A percentile compares a stretch with the other conserved stretches of the same genome.
Conservation (phyloP, 257 asterid genomes). For the Jacaranda copaia region DNA sequence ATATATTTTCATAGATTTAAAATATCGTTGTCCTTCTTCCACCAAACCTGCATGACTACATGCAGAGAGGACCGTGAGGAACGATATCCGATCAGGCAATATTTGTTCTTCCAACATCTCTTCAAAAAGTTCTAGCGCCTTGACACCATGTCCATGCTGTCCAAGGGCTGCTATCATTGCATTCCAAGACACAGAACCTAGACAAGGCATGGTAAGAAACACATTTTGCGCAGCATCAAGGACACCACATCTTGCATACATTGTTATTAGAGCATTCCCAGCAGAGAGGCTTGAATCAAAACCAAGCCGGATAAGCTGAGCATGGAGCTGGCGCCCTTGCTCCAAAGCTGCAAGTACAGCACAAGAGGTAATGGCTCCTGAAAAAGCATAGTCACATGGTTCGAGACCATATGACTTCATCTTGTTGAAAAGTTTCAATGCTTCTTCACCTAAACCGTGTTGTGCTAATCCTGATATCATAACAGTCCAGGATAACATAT, state of each 20-base stretch:
- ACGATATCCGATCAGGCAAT: conserved; percentile 69
- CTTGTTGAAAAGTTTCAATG: conserved; percentile 61
- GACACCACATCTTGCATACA: conserved; percentile 74
- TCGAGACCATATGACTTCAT: conserved; percentile 63
- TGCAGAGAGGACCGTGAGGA: conserved; percentile 72
- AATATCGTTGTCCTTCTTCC: conserved; percentile 59
- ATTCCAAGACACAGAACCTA: conserved; percentile 80
- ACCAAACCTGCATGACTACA: conserved; percentile 79
- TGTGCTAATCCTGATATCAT: conserved; percentile 76
- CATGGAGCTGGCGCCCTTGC: conserved; percentile 78
- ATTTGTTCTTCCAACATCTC: conserved; percentile 68
- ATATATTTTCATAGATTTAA: conserved; percentile 54
- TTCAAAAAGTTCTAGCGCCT: conserved; percentile 58
- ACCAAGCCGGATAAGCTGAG: conserved; percentile 66
- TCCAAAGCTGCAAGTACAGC: conserved; percentile 73
- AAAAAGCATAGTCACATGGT: conserved; percentile 72
- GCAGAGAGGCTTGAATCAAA: conserved; percentile 77
- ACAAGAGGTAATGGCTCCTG: conserved; percentile 78
- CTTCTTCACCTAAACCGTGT: conserved; percentile 72
- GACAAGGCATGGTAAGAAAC: conserved; percentile 61
- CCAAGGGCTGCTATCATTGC: conserved; percentile 80
- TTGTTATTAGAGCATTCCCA: conserved; percentile 71
- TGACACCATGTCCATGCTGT: conserved; percentile 68
- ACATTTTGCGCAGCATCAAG: conserved; percentile 55
- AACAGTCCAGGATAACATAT: conserved; percentile 62